Evolutionary conservation across 192 early-diverging fungal species (phyloP), one percentile per base, ranked within the genome.

Genomic region (Dispira parvispora): DNA sequence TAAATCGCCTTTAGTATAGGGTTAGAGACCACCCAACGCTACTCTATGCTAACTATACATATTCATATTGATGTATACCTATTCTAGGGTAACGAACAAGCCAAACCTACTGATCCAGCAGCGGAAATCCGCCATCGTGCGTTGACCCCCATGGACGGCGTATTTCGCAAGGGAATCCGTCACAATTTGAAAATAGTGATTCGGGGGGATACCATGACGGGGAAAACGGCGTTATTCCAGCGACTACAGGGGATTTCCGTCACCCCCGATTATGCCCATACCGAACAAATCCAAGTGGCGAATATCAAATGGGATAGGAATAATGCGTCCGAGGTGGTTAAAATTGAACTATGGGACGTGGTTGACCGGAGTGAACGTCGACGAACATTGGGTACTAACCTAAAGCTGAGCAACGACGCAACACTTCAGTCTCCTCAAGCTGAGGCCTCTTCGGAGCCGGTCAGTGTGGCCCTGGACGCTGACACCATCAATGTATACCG

Each of bases 401-500:
- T 55, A 21, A 55, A 55, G 25, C 25, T 55, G 0, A 55, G 20
- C 23, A 55, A 55, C 21, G 3, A 21, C 12, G 25, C 53, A 23
- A 26, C 23, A 8, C 53, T 3, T 21, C 20, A 14, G 20, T 12
- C 53, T 21, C 9, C 53, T 27, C 11, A 21, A 25, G 53, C 53
- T 12, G 16, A 18, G 25, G 18, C 55, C 16, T n/a, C 64, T 62
- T 21, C 32, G 8, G 45, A 55, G 27, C 18, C 23, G 23, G 57
- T 45, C 5, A 32, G 62, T 20, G 54, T 65, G 46, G 13, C 74
- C 3, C 46, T 83, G 1, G 81, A 83, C 62, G 81, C 81, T 11
- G 73, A 70, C 0, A 83, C 75, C 1, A 73, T 83, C 18, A 72
- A 83, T 67, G 81, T 83, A 14, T 83, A 83, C 62, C 61, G 81